Base-by-base conservation (phyloP, 768 basidiomycete species). In the Hygrocybe coccinea region DNA sequence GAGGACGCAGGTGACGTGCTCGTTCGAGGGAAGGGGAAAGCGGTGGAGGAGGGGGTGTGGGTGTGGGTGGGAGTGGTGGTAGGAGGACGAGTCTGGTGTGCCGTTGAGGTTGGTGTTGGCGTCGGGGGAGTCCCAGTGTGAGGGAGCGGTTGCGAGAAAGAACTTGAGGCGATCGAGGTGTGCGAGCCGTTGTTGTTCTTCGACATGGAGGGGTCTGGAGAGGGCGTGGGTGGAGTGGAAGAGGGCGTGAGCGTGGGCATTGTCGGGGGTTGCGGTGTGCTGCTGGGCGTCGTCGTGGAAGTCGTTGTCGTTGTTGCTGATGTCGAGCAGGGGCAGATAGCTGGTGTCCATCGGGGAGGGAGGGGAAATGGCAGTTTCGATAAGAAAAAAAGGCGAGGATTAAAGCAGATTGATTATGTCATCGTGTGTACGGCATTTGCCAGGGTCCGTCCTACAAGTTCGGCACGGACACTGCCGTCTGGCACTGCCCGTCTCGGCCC, bases 1-100 rank as follows among this genome's bases (percentile, higher is more conserved):
- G 15, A 91, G 79, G 9, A 97, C 89, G 67, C 95, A 97, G 5
- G 88, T 85, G 39, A 97, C 90, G 64, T 85, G 87, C 69, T 91
- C 94, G 49, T 89, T 85, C 55, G 87, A 84, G 0, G 95, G 94
- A 14, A 97, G 81, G 37, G 86, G 79, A 70, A 97, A 97, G 29
- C 92, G 81, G 64, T 91, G 89, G 64, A 97, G 81, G 22, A 84
- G 83, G 5, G 88, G 88, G 66, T 92, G 89, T 1, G 81, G 72
- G n/a, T 79, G 78, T 34, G 43, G 34, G 25, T 33, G 19, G 24
- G 63, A 39, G 17, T 29, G 37, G 50, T 17, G 19, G n/a, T n/a
- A 38, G 50, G 6, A 21, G 50, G 24, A 37, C 10, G 44, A 34
- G 25, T 5, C 8, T 47, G 24, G 47, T 64, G 59, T 17, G 63